Base-by-base conservation (phyloP, 768 basidiomycete genomes). In the Paxillus involutus region DNA sequence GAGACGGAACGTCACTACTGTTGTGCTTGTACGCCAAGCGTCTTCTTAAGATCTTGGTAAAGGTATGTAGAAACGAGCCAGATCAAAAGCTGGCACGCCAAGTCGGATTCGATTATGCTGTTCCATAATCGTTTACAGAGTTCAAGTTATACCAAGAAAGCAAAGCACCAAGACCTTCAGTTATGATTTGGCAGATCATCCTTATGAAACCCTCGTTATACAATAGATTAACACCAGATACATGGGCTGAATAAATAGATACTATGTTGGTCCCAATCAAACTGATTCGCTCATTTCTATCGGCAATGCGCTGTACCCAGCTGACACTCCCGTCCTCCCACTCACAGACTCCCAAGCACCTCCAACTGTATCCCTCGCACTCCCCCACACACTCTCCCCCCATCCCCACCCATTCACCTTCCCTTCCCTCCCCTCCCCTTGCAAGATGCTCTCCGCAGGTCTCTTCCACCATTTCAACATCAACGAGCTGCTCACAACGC, bases 401-500 rank as follows among this genome's bases (percentile, higher is more conserved):
- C 56, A 56, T 37, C 44, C 14, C 47, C 42, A 32, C 33, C 26
- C 33, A 12, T 32, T 61, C 17, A 80, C 66, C 61, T 75, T 72
- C 5, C 62, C 68, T 4, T 58, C 63, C 11, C 58, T 65, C n/a
- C 44, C 59, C 57, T 80, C 83, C 7, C 75, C 87, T 7, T 85
- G 86, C 82, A 94, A 82, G 40, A 94, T 63, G 58, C 88, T 89
- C 30, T 75, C 77, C 63, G 59, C 63, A 2, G 92, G 92, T 32
- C 91, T 77, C 46, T 73, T 79, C 94, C 94, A 96, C 81, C 87
- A 85, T 65, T 81, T 88, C 58, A 99, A 77, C 44, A 89, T 83
- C 66, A 98, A 74, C 55, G 91, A 94, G 55, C 91, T 94, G 26
- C 83, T 84, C 14, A 99, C 96, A 48, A 99, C 97, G 60, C 91